phyloP scores from a whole-genome alignment of 108 stramenopile genomes.

The Chaetoceros muelleri region DNA sequence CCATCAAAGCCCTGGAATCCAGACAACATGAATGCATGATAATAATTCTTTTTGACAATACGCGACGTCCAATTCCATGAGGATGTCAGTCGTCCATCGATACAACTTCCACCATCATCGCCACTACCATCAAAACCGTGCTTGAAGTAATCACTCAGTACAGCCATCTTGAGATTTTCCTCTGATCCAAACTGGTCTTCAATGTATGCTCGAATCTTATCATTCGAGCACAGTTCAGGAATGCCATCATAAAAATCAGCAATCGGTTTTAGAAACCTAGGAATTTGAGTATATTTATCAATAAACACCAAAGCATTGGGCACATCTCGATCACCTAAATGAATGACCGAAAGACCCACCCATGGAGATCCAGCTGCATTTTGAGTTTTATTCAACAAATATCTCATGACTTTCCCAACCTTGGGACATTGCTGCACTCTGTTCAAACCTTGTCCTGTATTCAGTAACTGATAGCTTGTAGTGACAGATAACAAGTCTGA shows the following conservation, averaged over 20 bases:
- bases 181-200: constrained; percentile 36
- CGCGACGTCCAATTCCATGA: constrained; percentile 84
- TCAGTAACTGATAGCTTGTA: constrained; percentile 46
- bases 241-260: constrained; percentile 34
- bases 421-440: constrained; percentile 67
- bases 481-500: constrained; percentile 40
- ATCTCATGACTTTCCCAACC: constrained; percentile 57
- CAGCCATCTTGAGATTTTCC: constrained; percentile 36
- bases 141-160: constrained; percentile 79
- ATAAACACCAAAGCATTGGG: constrained; percentile 87
- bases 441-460: constrained; percentile 84
- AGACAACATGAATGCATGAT: constrained; percentile 65
- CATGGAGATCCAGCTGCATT: constrained; percentile 44
- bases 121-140: constrained; percentile 82
- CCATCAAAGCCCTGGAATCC: constrained; percentile 86
- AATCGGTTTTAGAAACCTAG: constrained; percentile 66
- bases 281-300: constrained; percentile 90
- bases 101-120: constrained; percentile 82
- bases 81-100: constrained; percentile 79
- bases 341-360: constrained; percentile 80
- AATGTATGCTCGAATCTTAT: constrained; percentile 41
- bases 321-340: constrained; percentile 80
- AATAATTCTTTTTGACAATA: constrained; percentile 66
- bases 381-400: constrained; percentile 42
- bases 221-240: constrained; percentile 34